Conservation (phyloP, 2,329 filamentous ascomycete species). For the Drechslerella coelobrocha region DNA sequence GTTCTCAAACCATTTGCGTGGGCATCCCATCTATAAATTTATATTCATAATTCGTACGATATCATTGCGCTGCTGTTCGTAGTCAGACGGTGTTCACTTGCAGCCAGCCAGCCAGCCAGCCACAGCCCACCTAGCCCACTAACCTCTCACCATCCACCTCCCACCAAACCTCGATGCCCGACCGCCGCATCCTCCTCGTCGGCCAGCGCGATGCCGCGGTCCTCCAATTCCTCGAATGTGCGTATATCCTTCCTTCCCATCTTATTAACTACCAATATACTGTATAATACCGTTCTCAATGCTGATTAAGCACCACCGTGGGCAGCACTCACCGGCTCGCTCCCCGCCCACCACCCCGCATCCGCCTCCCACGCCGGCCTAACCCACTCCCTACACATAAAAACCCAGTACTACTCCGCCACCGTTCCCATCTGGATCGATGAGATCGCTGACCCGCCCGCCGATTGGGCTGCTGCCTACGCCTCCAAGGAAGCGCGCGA, state of each 20-base stretch:
- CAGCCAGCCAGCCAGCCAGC: neutral
- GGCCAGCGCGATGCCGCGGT: slow-evolving; percentile 52
- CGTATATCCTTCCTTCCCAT: neutral
- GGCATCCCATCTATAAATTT: too few species aligned
- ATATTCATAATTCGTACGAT: neutral
- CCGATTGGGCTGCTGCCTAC: slow-evolving; percentile 66
- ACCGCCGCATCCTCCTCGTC: slow-evolving; percentile 54
- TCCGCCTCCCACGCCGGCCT: slow-evolving; percentile 65
- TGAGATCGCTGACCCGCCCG: slow-evolving; percentile 59
- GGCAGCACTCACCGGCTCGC: slow-evolving; percentile 52
- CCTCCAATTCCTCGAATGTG: slow-evolving; percentile 53
- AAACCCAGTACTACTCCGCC: slow-evolving; percentile 69
- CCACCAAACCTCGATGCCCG: slow-evolving; percentile 41
- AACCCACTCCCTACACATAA: slow-evolving; percentile 65
- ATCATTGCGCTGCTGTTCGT: neutral
- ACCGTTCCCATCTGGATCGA: slow-evolving; percentile 73
- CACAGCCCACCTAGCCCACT: neutral
- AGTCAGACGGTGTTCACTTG: neutral
- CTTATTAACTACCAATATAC: neutral
- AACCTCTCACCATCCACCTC: neutral
- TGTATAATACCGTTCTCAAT: neutral
- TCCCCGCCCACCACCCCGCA: slow-evolving; percentile 52
- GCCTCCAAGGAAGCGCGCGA: slow-evolving; percentile 68
- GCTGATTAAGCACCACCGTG: neutral
- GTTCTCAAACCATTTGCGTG: too few species aligned